Evolutionary conservation across 2,329 filamentous ascomycete genomes (phyloP), one percentile per base, ranked within the genome.

Genomic region (Bretziella fagacearum): DNA sequence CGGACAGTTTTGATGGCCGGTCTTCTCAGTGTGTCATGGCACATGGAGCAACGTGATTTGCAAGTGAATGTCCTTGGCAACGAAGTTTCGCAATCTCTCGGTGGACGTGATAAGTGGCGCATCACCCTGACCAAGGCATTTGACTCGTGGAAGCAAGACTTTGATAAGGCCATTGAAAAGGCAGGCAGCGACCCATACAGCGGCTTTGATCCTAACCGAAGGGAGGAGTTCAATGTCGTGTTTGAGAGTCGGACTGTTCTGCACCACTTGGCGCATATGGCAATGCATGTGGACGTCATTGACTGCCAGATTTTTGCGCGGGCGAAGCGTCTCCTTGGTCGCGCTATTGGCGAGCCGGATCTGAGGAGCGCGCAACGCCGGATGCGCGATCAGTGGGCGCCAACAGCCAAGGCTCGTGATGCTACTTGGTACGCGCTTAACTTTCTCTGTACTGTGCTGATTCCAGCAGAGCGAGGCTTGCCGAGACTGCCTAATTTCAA

Each of bases 211-310:
- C 32, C 32, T 15, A 44, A 32, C 13, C 49, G 41, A 2, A 26
- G 42, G 3, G 44, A 51, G 13, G 44, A 51, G n/a, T 44, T 48
- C 22, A 63, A 67, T 48, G 64, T 73, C 11, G 79, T 93, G 25
- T 89, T 91, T 55, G 85, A 95, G 59, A 86, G 81, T 52, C 77
- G 85, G 17, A 93, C 82, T 2, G 89, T 94, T 23, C 68, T 96
- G 37, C 87, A 96, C 58, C 85, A 93, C 56, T 68, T 98, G 10
- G 91, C 91, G 0, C 91, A 96, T 61, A 95, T 98, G 84, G 85
- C 86, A 2, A 94, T 94, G 73, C 86, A 96, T 58, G 86, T 93
- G 20, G 89, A 96, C 58, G 85, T 96, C 46, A 84, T 93, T n/a
- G 89, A 96, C 60, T 89, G 86, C 56, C 89, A 96, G 62, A 93